Evolutionary conservation across 306 rosid genomes (phyloP).

Genomic region (Sicyos edulis): DNA sequence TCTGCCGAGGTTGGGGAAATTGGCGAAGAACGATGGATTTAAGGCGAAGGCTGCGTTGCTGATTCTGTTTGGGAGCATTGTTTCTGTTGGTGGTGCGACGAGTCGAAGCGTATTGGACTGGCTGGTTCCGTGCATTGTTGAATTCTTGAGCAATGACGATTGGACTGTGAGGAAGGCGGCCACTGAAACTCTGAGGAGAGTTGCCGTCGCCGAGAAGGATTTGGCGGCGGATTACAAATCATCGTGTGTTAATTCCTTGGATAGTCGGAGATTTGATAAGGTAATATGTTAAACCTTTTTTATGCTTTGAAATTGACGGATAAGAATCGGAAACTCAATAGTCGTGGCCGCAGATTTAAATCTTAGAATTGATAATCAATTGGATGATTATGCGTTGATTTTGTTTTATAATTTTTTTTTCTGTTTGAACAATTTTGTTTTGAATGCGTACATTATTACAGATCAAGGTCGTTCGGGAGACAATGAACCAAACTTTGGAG

Average conservation of each 20-base stretch:
- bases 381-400: neutral
- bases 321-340: neutral
- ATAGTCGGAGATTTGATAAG: conserved; percentile 88
- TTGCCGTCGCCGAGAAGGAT: conserved; percentile 54
- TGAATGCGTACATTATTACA: conserved; percentile 27
- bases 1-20: conserved; percentile 65
- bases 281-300: conserved; percentile 28
- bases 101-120: conserved; percentile 59
- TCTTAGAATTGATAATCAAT: conserved; percentile 2
- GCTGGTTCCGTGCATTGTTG: conserved; percentile 70
- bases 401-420: neutral
- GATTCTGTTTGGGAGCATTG: conserved; percentile 61
- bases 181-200: conserved; percentile 71
- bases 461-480: conserved; percentile 90
- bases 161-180: conserved; percentile 93
- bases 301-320: conserved; percentile 19
- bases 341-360: neutral
- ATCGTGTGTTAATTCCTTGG: conserved; percentile 63
- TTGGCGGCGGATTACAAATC: conserved; percentile 51
- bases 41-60: conserved; percentile 73
- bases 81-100: conserved; percentile 69
- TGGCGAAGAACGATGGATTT: conserved; percentile 66
- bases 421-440: neutral
- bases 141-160: conserved; percentile 65
- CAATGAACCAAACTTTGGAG: conserved; percentile 74